Conservation (phyloP, 208 protist genomes). For the Phytomonas francai region DNA sequence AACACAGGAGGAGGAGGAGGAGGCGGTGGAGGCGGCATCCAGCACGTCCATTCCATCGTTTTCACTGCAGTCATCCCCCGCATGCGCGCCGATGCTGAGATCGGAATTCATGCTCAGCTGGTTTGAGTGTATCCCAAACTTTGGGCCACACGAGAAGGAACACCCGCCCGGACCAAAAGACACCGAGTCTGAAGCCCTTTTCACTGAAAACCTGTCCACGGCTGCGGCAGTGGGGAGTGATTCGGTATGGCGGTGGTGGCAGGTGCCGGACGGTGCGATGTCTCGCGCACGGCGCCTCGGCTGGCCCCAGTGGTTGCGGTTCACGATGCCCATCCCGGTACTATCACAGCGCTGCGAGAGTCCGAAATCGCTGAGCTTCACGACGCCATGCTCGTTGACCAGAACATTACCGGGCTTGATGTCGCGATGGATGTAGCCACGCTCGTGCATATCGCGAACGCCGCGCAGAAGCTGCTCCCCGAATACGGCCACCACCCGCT, state of each 20-base stretch:
- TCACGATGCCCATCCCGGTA: too few relatives aligned
- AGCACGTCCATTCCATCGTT: slow-evolving; percentile 24
- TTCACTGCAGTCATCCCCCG: too few relatives aligned
- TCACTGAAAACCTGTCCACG: too few relatives aligned
- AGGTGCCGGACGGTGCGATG: too few relatives aligned
- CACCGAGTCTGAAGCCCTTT: too few relatives aligned
- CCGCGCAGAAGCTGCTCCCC: slow-evolving; percentile 77
- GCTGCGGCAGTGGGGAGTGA: too few relatives aligned
- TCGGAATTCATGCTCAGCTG: too few relatives aligned
- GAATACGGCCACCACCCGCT: slow-evolving; percentile 75
- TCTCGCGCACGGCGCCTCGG: background rate
- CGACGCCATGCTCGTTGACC: slow-evolving; percentile 19
- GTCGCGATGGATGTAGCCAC: slow-evolving; percentile 85
- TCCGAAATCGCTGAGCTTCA: slow-evolving; percentile 96
- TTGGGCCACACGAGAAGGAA: too few relatives aligned
- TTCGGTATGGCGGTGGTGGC: too few relatives aligned
- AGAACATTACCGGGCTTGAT: slow-evolving; percentile 91
- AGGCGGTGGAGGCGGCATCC: slow-evolving; percentile 19
- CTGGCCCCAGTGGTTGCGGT: background rate
- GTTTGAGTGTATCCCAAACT: too few relatives aligned
- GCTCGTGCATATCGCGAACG: slow-evolving; percentile 78
- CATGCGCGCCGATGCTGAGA: too few relatives aligned
- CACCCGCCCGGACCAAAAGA: too few relatives aligned
- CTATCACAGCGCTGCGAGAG: slow-evolving; percentile 72
- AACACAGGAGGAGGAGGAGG: slow-evolving; percentile 5